Evolutionary conservation across 176 grass and related monocot genomes (phyloP).

Genomic region (Oryza punctata): DNA sequence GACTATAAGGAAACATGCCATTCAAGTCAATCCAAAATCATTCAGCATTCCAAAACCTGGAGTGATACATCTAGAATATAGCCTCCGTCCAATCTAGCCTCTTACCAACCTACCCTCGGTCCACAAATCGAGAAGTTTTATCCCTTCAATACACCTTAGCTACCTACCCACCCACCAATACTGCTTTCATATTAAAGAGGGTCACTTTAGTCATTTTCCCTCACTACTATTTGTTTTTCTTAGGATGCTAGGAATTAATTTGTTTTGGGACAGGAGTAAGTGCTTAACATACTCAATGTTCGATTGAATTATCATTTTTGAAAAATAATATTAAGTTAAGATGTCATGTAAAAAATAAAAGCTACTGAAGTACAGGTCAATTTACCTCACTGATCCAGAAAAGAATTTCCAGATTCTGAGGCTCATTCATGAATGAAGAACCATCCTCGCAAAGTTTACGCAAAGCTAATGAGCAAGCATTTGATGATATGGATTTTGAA

Average conservation of each 20-base stretch:
- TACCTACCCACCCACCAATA: too few relatives aligned
- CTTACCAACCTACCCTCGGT: too few relatives aligned
- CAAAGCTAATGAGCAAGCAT: conserved; percentile 83
- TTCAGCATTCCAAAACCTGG: background rate
- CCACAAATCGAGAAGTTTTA: too few relatives aligned
- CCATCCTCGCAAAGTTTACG: conserved; percentile 96
- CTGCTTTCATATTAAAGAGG: too few relatives aligned
- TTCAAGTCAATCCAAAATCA: conserved; percentile 20
- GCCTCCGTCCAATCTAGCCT: too few relatives aligned
- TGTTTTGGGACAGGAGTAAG: too few relatives aligned
- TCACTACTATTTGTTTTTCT: too few relatives aligned
- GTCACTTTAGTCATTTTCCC: too few relatives aligned
- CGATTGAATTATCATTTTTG: background rate
- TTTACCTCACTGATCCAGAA: conserved; percentile 94
- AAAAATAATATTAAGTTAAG: background rate
- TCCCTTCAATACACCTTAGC: too few relatives aligned
- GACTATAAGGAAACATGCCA: background rate
- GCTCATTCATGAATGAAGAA: conserved; percentile 70
- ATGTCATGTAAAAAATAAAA: conserved; percentile 24
- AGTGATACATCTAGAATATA: background rate
- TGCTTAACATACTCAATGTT: background rate
- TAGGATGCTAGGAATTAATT: too few relatives aligned
- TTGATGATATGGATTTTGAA: conserved; percentile 71
- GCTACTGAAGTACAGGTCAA: conserved; percentile 4
- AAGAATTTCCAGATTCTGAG: conserved; percentile 87